These are phyloP conservation scores for Pilobolus umbonatus DNA, from an alignment of 192 early-diverging fungal species.

Conservation along the genomic window DNA sequence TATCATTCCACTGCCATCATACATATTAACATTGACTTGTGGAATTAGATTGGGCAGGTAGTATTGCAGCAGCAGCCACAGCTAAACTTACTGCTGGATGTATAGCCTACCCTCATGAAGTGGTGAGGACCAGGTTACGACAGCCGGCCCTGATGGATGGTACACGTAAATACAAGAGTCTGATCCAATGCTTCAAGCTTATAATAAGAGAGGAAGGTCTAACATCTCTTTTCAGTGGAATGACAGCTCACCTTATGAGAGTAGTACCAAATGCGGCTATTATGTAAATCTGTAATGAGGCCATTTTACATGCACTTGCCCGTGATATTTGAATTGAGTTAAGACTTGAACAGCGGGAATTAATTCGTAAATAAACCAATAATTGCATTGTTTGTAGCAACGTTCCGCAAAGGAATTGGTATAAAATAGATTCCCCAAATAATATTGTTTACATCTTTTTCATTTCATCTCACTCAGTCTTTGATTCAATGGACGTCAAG, in stretches of 20 bases:
- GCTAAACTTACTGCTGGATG: constrained; percentile 87
- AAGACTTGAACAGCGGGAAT: no score
- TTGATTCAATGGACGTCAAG: no score
- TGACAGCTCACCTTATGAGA: constrained; percentile 90
- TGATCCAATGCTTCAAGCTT: constrained; percentile 51
- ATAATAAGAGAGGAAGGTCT: constrained; percentile 83
- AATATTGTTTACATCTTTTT: no score
- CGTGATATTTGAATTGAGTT: no score
- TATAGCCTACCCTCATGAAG: constrained; percentile 95
- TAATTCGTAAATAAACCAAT: no score
- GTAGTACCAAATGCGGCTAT: constrained; percentile 96
- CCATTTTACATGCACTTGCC: constrained; percentile 66
- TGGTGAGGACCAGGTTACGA: constrained; percentile 81
- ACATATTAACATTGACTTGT: neutral
- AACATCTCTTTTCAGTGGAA: constrained; percentile 84
- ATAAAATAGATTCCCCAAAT: no score
- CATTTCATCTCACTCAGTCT: no score
- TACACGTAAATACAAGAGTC: constrained; percentile 69
- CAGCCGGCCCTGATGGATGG: constrained; percentile 71
- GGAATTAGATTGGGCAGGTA: constrained; percentile 67
- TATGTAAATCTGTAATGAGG: constrained; percentile 85
- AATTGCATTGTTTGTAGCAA: no score
- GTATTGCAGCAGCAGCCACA: constrained; percentile 73
- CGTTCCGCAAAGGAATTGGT: no score
- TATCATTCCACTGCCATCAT: no score